Base-by-base conservation (phyloP, 345 rosid genomes). In the Psidium guajava region DNA sequence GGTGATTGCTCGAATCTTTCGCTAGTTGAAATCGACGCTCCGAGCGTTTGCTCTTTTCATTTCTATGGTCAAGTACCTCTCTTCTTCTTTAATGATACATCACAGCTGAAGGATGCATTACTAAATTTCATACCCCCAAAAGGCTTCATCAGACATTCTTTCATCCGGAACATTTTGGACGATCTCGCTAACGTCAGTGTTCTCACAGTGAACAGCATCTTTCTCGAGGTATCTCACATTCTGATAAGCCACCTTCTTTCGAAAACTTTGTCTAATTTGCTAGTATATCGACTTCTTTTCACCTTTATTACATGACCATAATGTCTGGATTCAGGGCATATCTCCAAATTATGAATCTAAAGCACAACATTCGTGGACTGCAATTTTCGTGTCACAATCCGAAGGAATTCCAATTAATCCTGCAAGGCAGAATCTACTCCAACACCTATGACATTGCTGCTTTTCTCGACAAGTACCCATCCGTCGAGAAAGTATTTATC, bases 381-480 rank as follows among this genome's bases (percentile, higher is more conserved):
- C 47, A 11, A 4, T 77, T 56, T 84, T 15, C 8, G 42, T 84
- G 85, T 21, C 3, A 21, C 28, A 69, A 82, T 25, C 82, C 87
- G 80, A 85, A 24, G 84, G 90, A 90, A 58, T 55, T 90, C 9
- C 90, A 88, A 55, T 6, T 90, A 50, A 80, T 82, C 21, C 83
- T 88, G 88, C 82, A 84, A 56, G 88, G 83, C 15, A 83, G 61
- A 24, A 15, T 5, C 11, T 82, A 53, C 52, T 88, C 88, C 69
- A 86, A 88, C 42, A 6, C 82, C 11, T 80, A 82, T 44, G 90
- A 87, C 32, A 82, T 88, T 22, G 82, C 83, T 10, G 12, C 55
- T 28, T 84, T 90, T 32, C 40, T 90, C 51, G 57, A 24, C 40
- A 82, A 44, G 32, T 88, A 90, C 56, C 90, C 83, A 0, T 1